Conservation (phyloP, 371 early-diverging fungal species). For the Fennellomyces sp. region DNA sequence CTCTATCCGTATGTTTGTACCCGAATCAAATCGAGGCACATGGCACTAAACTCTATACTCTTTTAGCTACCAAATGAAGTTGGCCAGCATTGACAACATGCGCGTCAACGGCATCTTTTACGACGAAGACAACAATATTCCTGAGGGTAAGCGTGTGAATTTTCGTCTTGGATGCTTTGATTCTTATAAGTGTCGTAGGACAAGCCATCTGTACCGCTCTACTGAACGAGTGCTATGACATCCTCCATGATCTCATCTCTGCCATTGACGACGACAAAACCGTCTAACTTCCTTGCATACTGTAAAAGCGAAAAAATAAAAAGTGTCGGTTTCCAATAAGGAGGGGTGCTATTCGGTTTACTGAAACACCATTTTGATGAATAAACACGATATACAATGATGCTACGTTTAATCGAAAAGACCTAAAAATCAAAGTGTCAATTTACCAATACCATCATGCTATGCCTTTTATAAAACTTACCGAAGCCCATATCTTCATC, state of each 20-base stretch:
- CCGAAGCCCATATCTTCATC: constrained; percentile 95
- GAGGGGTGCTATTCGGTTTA: no score
- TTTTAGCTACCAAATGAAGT: constrained; percentile 76
- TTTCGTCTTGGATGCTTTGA: constrained; percentile 5
- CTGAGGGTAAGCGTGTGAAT: constrained; percentile 62
- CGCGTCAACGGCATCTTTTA: constrained; percentile 87
- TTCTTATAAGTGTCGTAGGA: constrained; percentile 16
- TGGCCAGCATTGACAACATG: constrained; percentile 81
- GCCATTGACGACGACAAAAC: constrained; percentile 16
- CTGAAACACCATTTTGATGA: no score
- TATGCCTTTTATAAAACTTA: constrained; percentile 24
- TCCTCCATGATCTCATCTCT: constrained; percentile 73
- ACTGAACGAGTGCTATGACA: constrained; percentile 88
- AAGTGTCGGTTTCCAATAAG: no score
- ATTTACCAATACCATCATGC: neutral
- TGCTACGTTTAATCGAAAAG: constrained; percentile 90
- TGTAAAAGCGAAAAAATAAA: no score
- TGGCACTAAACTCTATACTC: neutral
- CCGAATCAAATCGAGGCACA: neutral
- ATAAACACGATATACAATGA: no score
- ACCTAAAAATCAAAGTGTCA: constrained; percentile 42
- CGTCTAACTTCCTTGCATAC: no score
- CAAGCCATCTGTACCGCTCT: constrained; percentile 84
- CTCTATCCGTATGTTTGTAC: constrained; percentile 80
- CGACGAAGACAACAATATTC: constrained; percentile 80